Evolutionary conservation across 169 alveolate species (phyloP).

Genomic region (Cryptosporidium muris): DNA sequence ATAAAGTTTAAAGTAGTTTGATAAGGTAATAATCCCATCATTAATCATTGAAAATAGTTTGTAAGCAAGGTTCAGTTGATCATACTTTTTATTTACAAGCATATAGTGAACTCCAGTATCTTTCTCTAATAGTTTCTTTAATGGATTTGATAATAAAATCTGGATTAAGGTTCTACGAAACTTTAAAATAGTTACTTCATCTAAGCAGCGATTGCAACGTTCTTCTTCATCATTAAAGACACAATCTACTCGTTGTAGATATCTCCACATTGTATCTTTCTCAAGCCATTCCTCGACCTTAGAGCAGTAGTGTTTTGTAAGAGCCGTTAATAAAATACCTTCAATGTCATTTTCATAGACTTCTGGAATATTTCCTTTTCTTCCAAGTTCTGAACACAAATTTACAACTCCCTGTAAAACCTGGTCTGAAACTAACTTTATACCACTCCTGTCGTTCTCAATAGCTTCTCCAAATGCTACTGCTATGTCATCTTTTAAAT

Average conservation of each 20-base stretch:
- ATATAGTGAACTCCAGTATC: slow-evolving; percentile 3
- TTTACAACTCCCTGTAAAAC: slow-evolving; percentile 17
- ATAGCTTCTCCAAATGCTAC: slow-evolving; percentile 29
- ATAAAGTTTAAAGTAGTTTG: slow-evolving; percentile 71
- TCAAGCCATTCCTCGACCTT: slow-evolving; percentile 72
- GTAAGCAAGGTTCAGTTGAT: slow-evolving; percentile 56
- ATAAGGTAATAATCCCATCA: slow-evolving; percentile 73
- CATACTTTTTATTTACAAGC: slow-evolving; percentile 37
- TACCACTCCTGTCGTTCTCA: slow-evolving; percentile 24
- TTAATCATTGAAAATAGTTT: slow-evolving; percentile 72
- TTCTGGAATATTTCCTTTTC: slow-evolving; percentile 32
- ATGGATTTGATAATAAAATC: slow-evolving; percentile 27
- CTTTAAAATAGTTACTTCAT: slow-evolving; percentile 20
- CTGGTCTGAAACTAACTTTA: slow-evolving; percentile 6
- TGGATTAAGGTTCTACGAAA: slow-evolving; percentile 25
- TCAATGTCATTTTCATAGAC: slow-evolving; percentile 60
- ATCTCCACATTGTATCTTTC: slow-evolving; percentile 72
- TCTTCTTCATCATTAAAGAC: slow-evolving; percentile 13
- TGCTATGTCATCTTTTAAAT: slow-evolving; percentile 22
- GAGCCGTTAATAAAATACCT: neutral
- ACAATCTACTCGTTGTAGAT: slow-evolving; percentile 69
- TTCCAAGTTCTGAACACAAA: slow-evolving; percentile 41
- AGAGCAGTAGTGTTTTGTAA: slow-evolving; percentile 60
- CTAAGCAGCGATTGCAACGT: slow-evolving; percentile 6
- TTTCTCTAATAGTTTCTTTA: slow-evolving; percentile 5